Conservation (phyloP, 139 green algal genomes). For the Coelastrella sp. region DNA sequence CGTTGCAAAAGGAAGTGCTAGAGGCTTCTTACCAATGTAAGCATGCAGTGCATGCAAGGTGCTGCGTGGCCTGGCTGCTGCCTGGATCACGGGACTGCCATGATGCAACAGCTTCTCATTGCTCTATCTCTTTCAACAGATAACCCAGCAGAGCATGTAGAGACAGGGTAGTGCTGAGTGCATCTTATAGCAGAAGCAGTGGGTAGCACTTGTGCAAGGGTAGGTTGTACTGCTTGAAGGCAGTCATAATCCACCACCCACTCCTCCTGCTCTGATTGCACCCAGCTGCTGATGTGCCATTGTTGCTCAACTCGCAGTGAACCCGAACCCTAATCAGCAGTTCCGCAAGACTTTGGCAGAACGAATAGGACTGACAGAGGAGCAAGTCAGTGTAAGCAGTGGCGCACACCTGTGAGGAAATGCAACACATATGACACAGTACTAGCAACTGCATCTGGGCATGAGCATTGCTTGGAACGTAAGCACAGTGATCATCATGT, state of each 20-base stretch:
- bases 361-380: constrained; percentile 74
- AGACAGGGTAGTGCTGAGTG: too few relatives aligned
- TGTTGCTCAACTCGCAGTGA: constrained; percentile 57
- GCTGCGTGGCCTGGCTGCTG: neutral
- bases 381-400: constrained; percentile 74
- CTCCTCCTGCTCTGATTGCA: neutral
- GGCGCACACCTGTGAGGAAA: neutral
- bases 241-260: neutral
- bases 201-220: too few relatives aligned
- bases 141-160: too few relatives aligned
- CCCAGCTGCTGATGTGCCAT: neutral
- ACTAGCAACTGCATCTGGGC: neutral
- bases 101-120: neutral
- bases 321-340: constrained; percentile 66
- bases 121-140: too few relatives aligned
- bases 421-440: neutral
- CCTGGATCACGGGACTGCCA: neutral
- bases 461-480: too few relatives aligned
- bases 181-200: too few relatives aligned
- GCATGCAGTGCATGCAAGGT: constrained; percentile 5
- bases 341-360: constrained; percentile 69
- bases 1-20: constrained; percentile 81
- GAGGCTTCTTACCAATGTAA: constrained; percentile 77
- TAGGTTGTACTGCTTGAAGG: too few relatives aligned
- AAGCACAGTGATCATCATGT: too few relatives aligned